Base-by-base conservation (phyloP, 1,139 yeast species). In the Hansenula lynferdii region DNA sequence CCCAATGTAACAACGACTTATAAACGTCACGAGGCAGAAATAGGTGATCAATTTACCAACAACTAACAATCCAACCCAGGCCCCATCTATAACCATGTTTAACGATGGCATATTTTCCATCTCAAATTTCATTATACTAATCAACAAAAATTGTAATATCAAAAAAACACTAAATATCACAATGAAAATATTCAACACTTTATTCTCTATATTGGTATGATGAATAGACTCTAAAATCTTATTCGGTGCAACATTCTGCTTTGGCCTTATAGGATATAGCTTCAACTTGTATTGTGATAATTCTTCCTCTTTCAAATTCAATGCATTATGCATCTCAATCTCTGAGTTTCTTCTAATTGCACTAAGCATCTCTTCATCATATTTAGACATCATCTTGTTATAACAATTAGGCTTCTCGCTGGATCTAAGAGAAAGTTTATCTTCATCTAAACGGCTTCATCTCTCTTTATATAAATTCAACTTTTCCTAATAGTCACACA, bases 1-100 rank as follows among this genome's bases (percentile, higher is more conserved):
- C 4, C 56, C 54, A 27, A 50, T 43, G 29, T 51, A 51, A 19
- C 48, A 34, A 35, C 53, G 43, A 11, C 41, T 34, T 27, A 47
- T 42, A 38, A 51, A 50, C 1, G 43, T 41, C 2, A 39, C 6
- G 34, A 49, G 26, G 15, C 42, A 45, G 3, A 49, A 27, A 27
- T 49, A 41, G 5, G 47, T 46, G 15, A 51, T 26, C 2, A 40
- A 14, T 33, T 51, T 51, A 8, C 51, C 56, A 8, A 43, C 2
- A 4, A 45, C 15, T 8, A 51, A 12, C 26, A 24, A 12, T 24
- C 12, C n/a, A 12, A 24, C 12, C 12, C 15, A 12, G 5, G 19
- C 24, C 26, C 2, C 34, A 32, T 18, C 25, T 45, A 43, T 9
- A 38, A 31, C 11, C 16, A 6, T 24, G 15, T 5, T 12, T 12